phyloP scores from a whole-genome alignment of 352 stramenopile genomes.

The Plasmopara muralis region DNA sequence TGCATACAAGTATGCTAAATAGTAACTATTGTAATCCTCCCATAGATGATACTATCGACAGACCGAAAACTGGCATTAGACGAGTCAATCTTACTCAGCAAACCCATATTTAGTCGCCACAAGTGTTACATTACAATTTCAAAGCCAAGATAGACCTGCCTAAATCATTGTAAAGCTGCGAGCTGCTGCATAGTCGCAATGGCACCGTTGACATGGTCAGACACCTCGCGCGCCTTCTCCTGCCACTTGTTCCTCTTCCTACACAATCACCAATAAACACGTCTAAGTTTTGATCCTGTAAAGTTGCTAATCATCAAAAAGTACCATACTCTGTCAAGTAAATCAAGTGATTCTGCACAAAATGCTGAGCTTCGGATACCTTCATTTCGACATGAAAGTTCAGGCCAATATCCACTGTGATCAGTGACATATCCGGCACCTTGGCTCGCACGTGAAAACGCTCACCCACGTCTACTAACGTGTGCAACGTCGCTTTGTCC shows the following conservation, averaged over 20 bases:
- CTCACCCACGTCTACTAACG: conserved; percentile 66
- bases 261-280: conserved; percentile 2
- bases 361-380: conserved; percentile 42
- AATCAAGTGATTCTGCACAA: conserved; percentile 46
- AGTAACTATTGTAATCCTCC: too few relatives aligned
- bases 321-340: conserved; percentile 40
- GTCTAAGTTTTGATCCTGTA: background rate
- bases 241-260: conserved; percentile 68
- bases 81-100: too few relatives aligned
- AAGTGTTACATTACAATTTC: too few relatives aligned
- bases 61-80: too few relatives aligned
- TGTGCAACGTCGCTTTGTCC: conserved; percentile 20
- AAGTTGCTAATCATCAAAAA: background rate
- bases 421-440: conserved; percentile 42
- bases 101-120: too few relatives aligned
- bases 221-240: conserved; percentile 59
- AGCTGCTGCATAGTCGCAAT: conserved; percentile 74
- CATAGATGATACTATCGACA: too few relatives aligned
- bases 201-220: conserved; percentile 66
- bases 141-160: too few relatives aligned
- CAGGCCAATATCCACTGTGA: conserved; percentile 65
- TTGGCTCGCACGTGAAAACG: conserved; percentile 71
- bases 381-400: conserved; percentile 81
- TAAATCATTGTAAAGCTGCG: conserved; percentile 43
- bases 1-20: too few relatives aligned